Conservation (phyloP, 768 basidiomycete species). For the Tulasnella sp. region DNA sequence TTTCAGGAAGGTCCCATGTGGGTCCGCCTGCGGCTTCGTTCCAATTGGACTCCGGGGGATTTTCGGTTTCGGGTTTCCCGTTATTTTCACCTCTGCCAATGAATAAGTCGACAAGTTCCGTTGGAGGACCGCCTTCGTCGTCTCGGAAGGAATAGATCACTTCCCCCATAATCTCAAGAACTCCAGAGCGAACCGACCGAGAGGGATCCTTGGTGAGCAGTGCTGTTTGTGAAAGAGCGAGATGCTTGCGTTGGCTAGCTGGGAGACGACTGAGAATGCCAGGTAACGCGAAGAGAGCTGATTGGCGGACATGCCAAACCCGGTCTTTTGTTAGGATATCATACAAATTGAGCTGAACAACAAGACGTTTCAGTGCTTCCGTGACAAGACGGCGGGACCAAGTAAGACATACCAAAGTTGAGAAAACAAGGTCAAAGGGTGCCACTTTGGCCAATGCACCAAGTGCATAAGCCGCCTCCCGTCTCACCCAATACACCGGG, state of each 20-base stretch:
- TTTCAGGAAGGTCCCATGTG: neutral
- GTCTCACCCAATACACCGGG: constrained; percentile 61
- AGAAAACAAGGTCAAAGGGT: constrained; percentile 54
- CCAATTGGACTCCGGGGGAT: neutral
- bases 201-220: constrained; percentile 52
- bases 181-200: constrained; percentile 58
- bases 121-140: constrained; percentile 51
- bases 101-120: constrained; percentile 62
- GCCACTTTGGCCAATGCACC: constrained; percentile 81
- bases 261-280: constrained; percentile 58
- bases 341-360: constrained; percentile 61
- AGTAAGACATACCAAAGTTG: constrained; percentile 41
- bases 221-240: constrained; percentile 53
- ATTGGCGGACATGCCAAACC: constrained; percentile 75
- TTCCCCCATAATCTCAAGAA: constrained; percentile 80
- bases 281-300: constrained; percentile 74
- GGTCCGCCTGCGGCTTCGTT: constrained; percentile 10
- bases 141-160: constrained; percentile 70
- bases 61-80: constrained; percentile 15
- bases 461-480: constrained; percentile 78
- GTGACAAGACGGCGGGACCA: constrained; percentile 10
- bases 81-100: constrained; percentile 43
- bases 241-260: constrained; percentile 39
- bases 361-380: neutral
- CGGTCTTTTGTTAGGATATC: constrained; percentile 53